A percentile compares a stretch with the other conserved stretches of the same genome.
phyloP scores from a whole-genome alignment of 345 rosid species.

The Moricandia moricandioides region DNA sequence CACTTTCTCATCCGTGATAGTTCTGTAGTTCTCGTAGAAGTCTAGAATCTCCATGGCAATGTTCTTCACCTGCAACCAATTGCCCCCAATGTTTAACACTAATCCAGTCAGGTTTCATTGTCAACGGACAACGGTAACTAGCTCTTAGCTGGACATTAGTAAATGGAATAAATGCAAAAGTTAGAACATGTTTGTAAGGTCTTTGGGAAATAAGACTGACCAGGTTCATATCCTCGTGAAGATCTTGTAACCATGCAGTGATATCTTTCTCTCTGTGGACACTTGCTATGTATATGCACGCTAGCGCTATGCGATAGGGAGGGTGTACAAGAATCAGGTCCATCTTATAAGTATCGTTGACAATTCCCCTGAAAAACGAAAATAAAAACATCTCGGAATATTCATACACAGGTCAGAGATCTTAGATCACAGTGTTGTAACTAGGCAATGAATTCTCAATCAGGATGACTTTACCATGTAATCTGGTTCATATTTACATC shows the following conservation, averaged over 20 bases:
- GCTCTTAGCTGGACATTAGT: background rate
- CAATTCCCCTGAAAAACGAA: constrained; percentile 61
- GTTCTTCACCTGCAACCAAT: constrained; percentile 45
- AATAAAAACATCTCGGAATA: background rate
- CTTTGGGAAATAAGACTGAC: constrained; percentile 46
- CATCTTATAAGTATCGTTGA: constrained; percentile 93
- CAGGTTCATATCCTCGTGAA: constrained; percentile 83
- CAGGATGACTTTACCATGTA: constrained; percentile 57
- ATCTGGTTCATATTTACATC: constrained; percentile 67
- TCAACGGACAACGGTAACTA: background rate
- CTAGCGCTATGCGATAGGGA: constrained; percentile 81
- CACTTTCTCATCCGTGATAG: constrained; percentile 34
- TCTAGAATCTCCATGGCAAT: constrained; percentile 54
- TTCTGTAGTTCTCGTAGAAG: constrained; percentile 46
- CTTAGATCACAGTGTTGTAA: background rate
- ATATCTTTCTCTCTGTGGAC: constrained; percentile 69
- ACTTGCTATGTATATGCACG: constrained; percentile 84
- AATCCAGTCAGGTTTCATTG: background rate
- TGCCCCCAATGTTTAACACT: background rate
- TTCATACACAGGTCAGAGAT: background rate
- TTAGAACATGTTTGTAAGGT: background rate
- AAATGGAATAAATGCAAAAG: background rate
- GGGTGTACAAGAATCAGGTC: constrained; percentile 90
- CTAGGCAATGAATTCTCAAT: background rate
- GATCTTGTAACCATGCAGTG: constrained; percentile 95